Conservation (phyloP, 768 basidiomycete species). For the Naganishia vishniacii region DNA sequence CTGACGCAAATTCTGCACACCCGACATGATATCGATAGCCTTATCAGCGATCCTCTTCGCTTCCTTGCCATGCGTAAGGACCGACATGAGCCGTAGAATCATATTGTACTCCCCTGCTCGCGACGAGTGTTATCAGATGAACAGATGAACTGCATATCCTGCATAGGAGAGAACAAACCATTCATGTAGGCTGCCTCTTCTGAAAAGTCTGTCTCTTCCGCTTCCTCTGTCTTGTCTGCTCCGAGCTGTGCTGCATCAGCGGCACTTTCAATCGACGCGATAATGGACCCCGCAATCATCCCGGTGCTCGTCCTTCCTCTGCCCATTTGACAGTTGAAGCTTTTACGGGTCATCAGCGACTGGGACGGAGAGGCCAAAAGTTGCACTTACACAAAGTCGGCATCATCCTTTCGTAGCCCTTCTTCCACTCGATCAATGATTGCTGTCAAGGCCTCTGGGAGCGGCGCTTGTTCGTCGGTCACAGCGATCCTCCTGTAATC, state of each 20-base stretch:
- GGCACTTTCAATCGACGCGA: conserved; percentile 58
- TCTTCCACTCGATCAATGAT: conserved; percentile 65
- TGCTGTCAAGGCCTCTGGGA: conserved; percentile 76
- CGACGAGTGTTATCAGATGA: conserved; percentile 8
- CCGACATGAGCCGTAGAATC: conserved; percentile 86
- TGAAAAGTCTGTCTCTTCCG: conserved; percentile 61
- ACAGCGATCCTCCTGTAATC: conserved; percentile 86
- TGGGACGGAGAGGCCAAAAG: not conserved
- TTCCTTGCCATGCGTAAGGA: conserved; percentile 79
- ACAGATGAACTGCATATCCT: no score
- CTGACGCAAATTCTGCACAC: conserved; percentile 92
- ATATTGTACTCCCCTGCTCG: conserved; percentile 86
- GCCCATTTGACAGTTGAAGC: conserved; percentile 97
- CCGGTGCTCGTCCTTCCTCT: conserved; percentile 81
- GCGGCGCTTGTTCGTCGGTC: conserved; percentile 88
- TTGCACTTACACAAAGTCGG: conserved; percentile 51
- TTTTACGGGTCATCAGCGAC: conserved; percentile 14
- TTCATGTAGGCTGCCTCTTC: conserved; percentile 85
- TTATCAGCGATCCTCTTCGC: conserved; percentile 85
- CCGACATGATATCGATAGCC: conserved; percentile 81
- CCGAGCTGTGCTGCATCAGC: conserved; percentile 36
- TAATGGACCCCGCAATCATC: conserved; percentile 83
- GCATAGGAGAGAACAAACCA: conserved; percentile 53
- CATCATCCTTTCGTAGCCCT: conserved; percentile 55
- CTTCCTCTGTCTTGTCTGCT: conserved; percentile 25